Conservation (phyloP, 177 flowering plant species). For the Vitis hybrid region DNA sequence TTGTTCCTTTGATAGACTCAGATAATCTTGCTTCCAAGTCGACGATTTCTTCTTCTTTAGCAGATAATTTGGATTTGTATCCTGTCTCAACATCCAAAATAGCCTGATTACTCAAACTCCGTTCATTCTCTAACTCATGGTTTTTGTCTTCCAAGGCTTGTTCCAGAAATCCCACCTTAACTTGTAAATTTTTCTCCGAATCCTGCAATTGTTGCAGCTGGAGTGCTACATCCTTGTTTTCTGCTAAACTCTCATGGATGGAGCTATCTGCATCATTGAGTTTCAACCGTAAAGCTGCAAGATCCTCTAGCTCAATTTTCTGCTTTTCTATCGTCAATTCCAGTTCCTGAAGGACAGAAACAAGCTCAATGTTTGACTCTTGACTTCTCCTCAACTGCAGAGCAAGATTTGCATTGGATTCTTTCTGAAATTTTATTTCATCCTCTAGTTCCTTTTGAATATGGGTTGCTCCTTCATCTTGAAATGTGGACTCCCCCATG, state of each 20-base stretch:
- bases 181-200: slow-evolving; percentile 44
- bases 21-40: slow-evolving; percentile 43
- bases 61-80: slow-evolving; percentile 38
- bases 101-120: slow-evolving; percentile 25
- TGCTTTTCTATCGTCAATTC: slow-evolving; percentile 78
- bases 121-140: slow-evolving; percentile 45
- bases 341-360: slow-evolving; percentile 81
- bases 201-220: slow-evolving; percentile 47
- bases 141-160: slow-evolving; percentile 47
- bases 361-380: slow-evolving; percentile 86
- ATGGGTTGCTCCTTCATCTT: slow-evolving; percentile 22
- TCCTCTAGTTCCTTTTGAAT: slow-evolving; percentile 55
- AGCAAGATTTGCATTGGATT: slow-evolving; percentile 58
- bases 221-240: slow-evolving; percentile 19
- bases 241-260: slow-evolving; percentile 22
- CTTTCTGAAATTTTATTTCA: slow-evolving; percentile 64
- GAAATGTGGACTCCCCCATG: slow-evolving; percentile 28
- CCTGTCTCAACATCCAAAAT: slow-evolving; percentile 41
- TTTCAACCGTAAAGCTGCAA: slow-evolving; percentile 35
- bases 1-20: slow-evolving; percentile 21
- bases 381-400: slow-evolving; percentile 69
- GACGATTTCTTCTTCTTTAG: slow-evolving; percentile 48
- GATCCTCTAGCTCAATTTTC: slow-evolving; percentile 61
- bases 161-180: slow-evolving; percentile 42
- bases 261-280: slow-evolving; percentile 22